Percentiles rank a stretch among this genome's conserved stretches.
phyloP scores from a whole-genome alignment of 805 yeast genomes.

The Tetrapisispora pingtungensis region DNA sequence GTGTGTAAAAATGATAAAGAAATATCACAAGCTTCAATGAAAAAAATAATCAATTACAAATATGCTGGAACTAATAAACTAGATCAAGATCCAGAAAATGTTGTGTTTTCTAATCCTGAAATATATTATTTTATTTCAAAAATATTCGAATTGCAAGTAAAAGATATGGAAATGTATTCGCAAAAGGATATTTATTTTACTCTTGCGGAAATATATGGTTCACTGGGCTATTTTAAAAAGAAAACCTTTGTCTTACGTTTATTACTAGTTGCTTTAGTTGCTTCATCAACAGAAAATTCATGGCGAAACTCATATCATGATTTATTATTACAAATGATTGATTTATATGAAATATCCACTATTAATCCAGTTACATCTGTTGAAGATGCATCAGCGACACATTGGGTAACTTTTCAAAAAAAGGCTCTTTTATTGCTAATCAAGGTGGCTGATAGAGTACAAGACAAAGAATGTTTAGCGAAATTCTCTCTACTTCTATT shows the following conservation, averaged over 20 bases:
- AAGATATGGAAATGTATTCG: constrained; percentile 37
- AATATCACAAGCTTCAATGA: constrained; percentile 34
- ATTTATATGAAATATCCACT: constrained; percentile 43
- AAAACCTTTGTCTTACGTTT: constrained; percentile 58
- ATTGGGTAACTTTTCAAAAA: constrained; percentile 52
- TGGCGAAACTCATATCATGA: constrained; percentile 30
- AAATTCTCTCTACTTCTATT: constrained; percentile 45
- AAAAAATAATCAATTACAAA: constrained; percentile 25
- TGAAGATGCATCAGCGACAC: constrained; percentile 23
- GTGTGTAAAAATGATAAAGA: constrained; percentile 41
- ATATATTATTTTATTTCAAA: constrained; percentile 42
- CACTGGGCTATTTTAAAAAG: constrained; percentile 55
- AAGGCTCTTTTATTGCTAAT: constrained; percentile 44
- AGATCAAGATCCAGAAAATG: background rate
- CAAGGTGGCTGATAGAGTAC: constrained; percentile 41
- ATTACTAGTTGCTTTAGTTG: constrained; percentile 43
- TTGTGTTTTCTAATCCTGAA: constrained; percentile 29
- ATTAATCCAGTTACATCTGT: constrained; percentile 28
- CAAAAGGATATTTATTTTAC: constrained; percentile 58
- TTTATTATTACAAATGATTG: constrained; percentile 40
- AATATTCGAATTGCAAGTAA: constrained; percentile 36
- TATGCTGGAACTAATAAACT: constrained; percentile 3
- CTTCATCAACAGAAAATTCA: constrained; percentile 26
- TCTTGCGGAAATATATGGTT: constrained; percentile 53
- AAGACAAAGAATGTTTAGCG: constrained; percentile 36